phyloP scores from a whole-genome alignment of 2,329 filamentous ascomycete species.

The Paecilomyces fulvus region DNA sequence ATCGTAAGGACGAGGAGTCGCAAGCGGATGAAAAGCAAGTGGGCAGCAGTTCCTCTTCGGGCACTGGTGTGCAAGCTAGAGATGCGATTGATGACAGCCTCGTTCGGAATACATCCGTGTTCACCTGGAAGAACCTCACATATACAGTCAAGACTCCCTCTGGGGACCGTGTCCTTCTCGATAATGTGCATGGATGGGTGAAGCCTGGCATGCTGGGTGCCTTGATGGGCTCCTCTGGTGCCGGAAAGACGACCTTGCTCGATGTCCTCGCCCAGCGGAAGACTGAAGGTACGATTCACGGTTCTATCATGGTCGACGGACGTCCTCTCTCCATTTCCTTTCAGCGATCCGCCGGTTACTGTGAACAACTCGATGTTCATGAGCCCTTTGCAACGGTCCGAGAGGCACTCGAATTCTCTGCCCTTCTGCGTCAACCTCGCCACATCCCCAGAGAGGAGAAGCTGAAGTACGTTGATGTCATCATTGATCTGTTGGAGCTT shows the following conservation, averaged over 20 bases:
- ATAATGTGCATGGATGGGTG: constrained; percentile 64
- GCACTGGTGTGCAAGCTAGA: constrained; percentile 10
- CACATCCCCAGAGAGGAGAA: constrained; percentile 49
- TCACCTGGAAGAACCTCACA: constrained; percentile 65
- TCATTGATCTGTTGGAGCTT: constrained; percentile 56
- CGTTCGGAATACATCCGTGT: constrained; percentile 56
- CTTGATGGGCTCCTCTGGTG: constrained; percentile 68
- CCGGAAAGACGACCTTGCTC: constrained; percentile 66
- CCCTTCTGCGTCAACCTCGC: constrained; percentile 50
- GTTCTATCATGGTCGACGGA: constrained; percentile 60
- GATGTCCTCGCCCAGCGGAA: constrained; percentile 68
- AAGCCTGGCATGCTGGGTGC: constrained; percentile 71
- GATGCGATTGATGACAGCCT: constrained; percentile 35
- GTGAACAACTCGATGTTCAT: constrained; percentile 61
- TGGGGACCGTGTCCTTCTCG: constrained; percentile 50
- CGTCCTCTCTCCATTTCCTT: constrained; percentile 52
- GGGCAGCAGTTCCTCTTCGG: constrained; percentile 4
- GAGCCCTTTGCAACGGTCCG: constrained; percentile 57
- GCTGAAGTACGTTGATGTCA: constrained; percentile 55
- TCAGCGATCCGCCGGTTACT: constrained; percentile 60
- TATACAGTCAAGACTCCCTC: constrained; percentile 58
- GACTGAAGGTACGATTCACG: constrained; percentile 51
- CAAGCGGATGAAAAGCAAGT: constrained; percentile 18
- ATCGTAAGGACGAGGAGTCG: constrained; percentile 44
- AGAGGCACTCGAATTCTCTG: constrained; percentile 59